These are phyloP conservation scores for Santalum album DNA, from an alignment of 164 flowering plant genomes.

Conservation along the genomic window DNA sequence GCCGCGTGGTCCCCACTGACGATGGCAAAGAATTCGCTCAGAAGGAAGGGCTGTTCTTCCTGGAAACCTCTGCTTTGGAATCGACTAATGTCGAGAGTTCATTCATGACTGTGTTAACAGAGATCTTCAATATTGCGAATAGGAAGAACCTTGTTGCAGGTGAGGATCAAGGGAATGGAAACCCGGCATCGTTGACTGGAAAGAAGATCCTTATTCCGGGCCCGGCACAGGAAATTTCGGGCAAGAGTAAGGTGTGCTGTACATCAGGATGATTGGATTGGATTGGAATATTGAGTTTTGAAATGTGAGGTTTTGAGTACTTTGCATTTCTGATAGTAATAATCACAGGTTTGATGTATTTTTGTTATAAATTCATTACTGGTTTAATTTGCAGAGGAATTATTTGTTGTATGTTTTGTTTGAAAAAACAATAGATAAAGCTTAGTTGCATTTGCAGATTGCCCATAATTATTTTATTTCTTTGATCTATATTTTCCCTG, in stretches of 20 bases:
- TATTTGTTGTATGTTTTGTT: too few relatives aligned
- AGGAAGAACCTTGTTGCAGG: slow-evolving; percentile 57
- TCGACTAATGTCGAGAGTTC: slow-evolving; percentile 69
- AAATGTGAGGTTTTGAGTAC: too few relatives aligned
- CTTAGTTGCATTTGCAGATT: too few relatives aligned
- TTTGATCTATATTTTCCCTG: too few relatives aligned
- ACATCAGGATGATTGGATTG: slow-evolving; percentile 19
- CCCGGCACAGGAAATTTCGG: slow-evolving; percentile 64
- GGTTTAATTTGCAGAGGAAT: too few relatives aligned
- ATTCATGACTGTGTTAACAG: slow-evolving; percentile 59
- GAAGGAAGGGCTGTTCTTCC: slow-evolving; percentile 72
- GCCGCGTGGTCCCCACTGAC: slow-evolving; percentile 63
- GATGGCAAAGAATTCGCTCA: slow-evolving; percentile 80
- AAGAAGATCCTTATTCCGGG: slow-evolving; percentile 63
- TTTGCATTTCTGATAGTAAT: too few relatives aligned
- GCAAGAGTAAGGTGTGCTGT: slow-evolving; percentile 50
- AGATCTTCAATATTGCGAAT: slow-evolving; percentile 71
- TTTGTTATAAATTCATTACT: too few relatives aligned
- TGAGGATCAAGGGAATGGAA: slow-evolving; percentile 41
- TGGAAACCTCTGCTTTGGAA: slow-evolving; percentile 78
- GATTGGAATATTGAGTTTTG: too few relatives aligned
- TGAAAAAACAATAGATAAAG: too few relatives aligned
- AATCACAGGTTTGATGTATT: too few relatives aligned
- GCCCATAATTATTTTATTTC: too few relatives aligned
- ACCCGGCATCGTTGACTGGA: slow-evolving; percentile 43